Evolutionary conservation across 306 rosid genomes (phyloP).

Genomic region (Castanea crenata): DNA sequence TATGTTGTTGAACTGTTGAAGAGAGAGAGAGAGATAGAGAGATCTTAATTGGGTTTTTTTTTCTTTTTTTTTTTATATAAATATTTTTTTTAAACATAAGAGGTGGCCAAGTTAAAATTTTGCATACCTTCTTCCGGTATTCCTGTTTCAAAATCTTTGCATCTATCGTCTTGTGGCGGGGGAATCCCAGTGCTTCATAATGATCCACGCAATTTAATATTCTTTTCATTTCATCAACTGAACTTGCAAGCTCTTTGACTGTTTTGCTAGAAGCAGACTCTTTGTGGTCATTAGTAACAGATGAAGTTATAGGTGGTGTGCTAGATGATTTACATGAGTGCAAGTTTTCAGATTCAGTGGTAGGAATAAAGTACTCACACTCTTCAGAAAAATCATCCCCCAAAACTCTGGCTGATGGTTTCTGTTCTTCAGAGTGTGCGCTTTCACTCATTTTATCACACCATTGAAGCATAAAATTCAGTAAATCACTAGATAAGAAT

Average conservation of each 20-base stretch:
- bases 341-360: slow-evolving; percentile 60
- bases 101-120: not conserved
- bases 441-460: slow-evolving; percentile 81
- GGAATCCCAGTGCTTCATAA: slow-evolving; percentile 83
- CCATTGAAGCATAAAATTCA: slow-evolving; percentile 80
- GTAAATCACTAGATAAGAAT: slow-evolving; percentile 75
- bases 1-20: not conserved
- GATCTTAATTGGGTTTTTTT: not conserved
- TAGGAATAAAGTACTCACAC: slow-evolving; percentile 62
- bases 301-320: slow-evolving; percentile 47
- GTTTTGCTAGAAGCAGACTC: slow-evolving; percentile 57
- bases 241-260: slow-evolving; percentile 49
- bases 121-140: slow-evolving; percentile 72
- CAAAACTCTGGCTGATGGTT: slow-evolving; percentile 57
- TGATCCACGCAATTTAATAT: slow-evolving; percentile 69
- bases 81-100: too few species aligned
- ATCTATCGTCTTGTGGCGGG: slow-evolving; percentile 79
- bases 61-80: too few species aligned
- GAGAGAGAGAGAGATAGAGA: not conserved
- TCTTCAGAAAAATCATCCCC: slow-evolving; percentile 77
- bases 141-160: slow-evolving; percentile 64
- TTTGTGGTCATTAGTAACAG: slow-evolving; percentile 48
- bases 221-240: slow-evolving; percentile 83
- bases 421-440: slow-evolving; percentile 72
- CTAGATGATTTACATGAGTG: slow-evolving; percentile 76